Evolutionary conservation across 2,329 filamentous ascomycete species (phyloP).

Genomic region (Monosporascus sp.): DNA sequence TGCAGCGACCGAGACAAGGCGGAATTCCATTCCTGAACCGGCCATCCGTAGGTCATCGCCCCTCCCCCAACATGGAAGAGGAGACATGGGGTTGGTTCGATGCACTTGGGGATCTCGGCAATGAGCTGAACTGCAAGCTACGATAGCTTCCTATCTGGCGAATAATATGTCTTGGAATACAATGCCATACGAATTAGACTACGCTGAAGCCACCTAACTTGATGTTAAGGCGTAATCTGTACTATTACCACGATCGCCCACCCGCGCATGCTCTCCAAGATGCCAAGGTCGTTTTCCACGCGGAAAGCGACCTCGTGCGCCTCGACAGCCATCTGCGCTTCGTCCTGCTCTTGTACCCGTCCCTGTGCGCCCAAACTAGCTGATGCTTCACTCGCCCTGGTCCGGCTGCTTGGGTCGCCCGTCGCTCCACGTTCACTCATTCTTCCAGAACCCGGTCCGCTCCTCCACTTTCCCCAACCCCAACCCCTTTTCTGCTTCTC

Average conservation of each 20-base stretch:
- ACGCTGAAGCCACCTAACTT: too few species aligned
- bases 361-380: neutral
- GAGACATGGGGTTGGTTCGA: too few species aligned
- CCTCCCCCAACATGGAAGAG: too few species aligned
- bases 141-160: neutral
- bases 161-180: neutral
- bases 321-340: conserved; percentile 33
- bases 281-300: conserved; percentile 44
- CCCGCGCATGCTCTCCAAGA: conserved; percentile 45
- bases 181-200: too few species aligned
- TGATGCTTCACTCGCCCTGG: neutral
- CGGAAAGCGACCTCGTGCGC: conserved; percentile 46
- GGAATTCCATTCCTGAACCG: neutral
- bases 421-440: neutral
- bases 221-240: conserved; percentile 13
- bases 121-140: neutral
- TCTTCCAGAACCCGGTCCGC: conserved; percentile 3
- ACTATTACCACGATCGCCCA: conserved; percentile 44
- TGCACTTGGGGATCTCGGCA: too few species aligned
- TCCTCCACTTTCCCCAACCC: conserved; percentile 12
- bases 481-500: conserved; percentile 31
- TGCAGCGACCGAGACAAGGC: neutral
- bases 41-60: too few species aligned
- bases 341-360: conserved; percentile 12
- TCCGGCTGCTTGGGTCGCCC: neutral